phyloP scores from a whole-genome alignment of 202 grass and related monocot species.

The Brachypodium distachyon region DNA sequence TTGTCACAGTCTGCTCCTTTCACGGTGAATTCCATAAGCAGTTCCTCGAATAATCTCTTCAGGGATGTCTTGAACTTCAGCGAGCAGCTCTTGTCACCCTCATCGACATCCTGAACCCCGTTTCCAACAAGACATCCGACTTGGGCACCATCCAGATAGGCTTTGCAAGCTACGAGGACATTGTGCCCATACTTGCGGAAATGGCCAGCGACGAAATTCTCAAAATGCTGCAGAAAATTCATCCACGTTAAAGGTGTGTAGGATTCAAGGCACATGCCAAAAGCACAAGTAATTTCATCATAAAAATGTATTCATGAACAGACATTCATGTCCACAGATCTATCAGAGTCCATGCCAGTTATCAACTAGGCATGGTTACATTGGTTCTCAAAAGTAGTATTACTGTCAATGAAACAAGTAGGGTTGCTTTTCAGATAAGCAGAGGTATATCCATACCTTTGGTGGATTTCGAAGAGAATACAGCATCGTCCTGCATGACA shows the following conservation, averaged over 20 bases:
- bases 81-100: conserved; percentile 86
- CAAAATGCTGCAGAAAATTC: conserved; percentile 53
- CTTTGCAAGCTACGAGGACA: conserved; percentile 68
- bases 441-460: conserved; percentile 42
- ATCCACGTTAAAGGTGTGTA: conserved; percentile 3
- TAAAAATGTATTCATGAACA: not conserved
- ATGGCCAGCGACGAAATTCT: conserved; percentile 68
- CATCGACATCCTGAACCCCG: conserved; percentile 75
- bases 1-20: conserved; percentile 77
- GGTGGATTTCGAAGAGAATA: conserved; percentile 75
- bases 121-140: conserved; percentile 64
- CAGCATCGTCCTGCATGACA: conserved; percentile 85
- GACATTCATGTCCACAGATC: not conserved
- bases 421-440: not conserved
- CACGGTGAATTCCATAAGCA: conserved; percentile 66
- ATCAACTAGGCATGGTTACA: not conserved
- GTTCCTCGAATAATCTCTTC: conserved; percentile 61
- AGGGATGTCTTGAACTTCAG: conserved; percentile 55
- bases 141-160: conserved; percentile 79
- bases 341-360: not conserved
- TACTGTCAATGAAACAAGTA: not conserved
- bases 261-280: not conserved
- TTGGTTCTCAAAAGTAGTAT: not conserved
- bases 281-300: not conserved
- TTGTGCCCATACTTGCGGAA: conserved; percentile 47